Percentiles rank a stretch among this genome's conserved stretches.
phyloP scores from a whole-genome alignment of 2,329 filamentous ascomycete species.

The Ophiostoma triangulosporum region DNA sequence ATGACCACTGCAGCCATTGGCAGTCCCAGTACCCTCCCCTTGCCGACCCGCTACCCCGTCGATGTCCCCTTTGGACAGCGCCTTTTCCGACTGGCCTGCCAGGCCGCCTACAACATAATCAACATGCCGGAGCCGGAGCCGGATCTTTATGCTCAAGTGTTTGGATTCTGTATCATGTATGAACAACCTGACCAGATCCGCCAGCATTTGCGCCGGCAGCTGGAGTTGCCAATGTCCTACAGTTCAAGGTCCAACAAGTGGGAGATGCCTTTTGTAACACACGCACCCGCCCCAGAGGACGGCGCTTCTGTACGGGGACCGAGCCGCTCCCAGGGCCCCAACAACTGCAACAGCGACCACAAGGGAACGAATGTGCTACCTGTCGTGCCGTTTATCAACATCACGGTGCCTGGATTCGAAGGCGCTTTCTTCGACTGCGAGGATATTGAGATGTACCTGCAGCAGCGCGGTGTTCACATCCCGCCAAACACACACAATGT shows the following conservation, averaged over 20 bases:
- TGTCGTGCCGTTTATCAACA: slow-evolving; percentile 34
- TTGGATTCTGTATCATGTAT: slow-evolving; percentile 56
- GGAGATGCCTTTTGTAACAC: slow-evolving; percentile 26
- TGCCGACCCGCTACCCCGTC: slow-evolving; percentile 37
- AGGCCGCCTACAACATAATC: slow-evolving; percentile 48
- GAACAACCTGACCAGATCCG: slow-evolving; percentile 36
- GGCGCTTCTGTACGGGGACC: neutral
- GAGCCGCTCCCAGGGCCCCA: neutral
- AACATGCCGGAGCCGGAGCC: slow-evolving; percentile 34
- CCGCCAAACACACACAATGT: slow-evolving; percentile 47
- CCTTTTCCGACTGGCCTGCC: slow-evolving; percentile 51
- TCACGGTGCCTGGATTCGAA: slow-evolving; percentile 47
- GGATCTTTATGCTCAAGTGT: slow-evolving; percentile 39
- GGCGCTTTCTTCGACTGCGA: slow-evolving; percentile 66
- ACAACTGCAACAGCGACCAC: slow-evolving; percentile 18
- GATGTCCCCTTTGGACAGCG: slow-evolving; percentile 50
- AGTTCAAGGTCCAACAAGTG: slow-evolving; percentile 23
- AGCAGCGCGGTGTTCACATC: slow-evolving; percentile 47
- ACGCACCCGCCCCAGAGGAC: slow-evolving; percentile 14
- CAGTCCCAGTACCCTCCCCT: slow-evolving; percentile 24
- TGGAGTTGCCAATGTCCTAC: slow-evolving; percentile 40
- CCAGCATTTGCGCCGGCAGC: slow-evolving; percentile 22
- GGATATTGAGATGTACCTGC: slow-evolving; percentile 64
- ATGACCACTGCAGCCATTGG: slow-evolving; percentile 14
- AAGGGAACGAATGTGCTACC: slow-evolving; percentile 22